Evolutionary conservation across 371 early-diverging fungal genomes (phyloP), one percentile per base, ranked within the genome.

Genomic region (Haplosporangium sp.): DNA sequence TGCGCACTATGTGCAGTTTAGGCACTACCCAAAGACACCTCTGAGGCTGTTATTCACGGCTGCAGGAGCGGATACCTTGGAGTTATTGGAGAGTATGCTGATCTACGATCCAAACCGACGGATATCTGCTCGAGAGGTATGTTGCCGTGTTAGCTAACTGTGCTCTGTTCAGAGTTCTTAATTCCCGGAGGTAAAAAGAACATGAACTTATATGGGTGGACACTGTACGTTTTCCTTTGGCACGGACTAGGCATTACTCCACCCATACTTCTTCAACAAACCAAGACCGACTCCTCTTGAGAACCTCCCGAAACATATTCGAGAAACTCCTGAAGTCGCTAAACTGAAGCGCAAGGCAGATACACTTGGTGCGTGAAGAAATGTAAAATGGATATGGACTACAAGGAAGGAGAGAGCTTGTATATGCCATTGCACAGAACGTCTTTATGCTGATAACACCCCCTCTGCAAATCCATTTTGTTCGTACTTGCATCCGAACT

Each of bases 21-120:
- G 84, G 45, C 77, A 68, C 12, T 83, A 85, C 58, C 95, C 95
- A 9, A 91, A 89, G 73, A 91, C 93, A 2, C 92, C 94, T 6
- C 83, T 98, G 21, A 76, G 89, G 54, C 81, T 85, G 12, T 86
- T 97, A 38, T 99, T 99, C 84, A 93, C 93, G 2, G 99, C 98
- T 18, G 98, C 99, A 5, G 89, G 93, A 13, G 80, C 86, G 8
- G 99, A 99, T 85, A 95, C 98, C 0, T 76, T 99, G 36, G 95
- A 94, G 83, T 81, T 99, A 55, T 77, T 99, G 58, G 94, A 94
- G 57, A 92, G 89, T 61, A 94, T 99, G 95, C 83, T 99, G 42
- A 83, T 86, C 8, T 99, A 91, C 83, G 94, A 98, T 82, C 99
- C 99, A 6, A 83, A 81, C 20, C 91, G 92, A 59, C 86, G 99